Base-by-base conservation (phyloP, 345 rosid genomes). In the Erysimum cheiranthoides region DNA sequence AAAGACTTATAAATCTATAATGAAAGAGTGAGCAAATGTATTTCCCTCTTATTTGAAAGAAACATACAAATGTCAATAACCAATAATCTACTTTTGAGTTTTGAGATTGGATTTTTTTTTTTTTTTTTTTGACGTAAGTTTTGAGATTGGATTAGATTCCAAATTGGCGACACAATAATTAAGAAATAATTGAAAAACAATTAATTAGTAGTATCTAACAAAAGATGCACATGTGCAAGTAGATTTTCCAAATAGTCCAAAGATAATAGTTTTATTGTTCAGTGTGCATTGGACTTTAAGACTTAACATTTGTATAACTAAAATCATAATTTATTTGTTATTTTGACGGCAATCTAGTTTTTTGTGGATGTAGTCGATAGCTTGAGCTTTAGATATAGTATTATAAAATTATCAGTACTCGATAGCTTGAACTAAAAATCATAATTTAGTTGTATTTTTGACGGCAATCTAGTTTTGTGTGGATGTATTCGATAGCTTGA, bases 371-470 rank as follows among this genome's bases (percentile, higher is more conserved):
- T 28, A 10, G 18, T 68, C 31, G 14, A 30, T 59, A 51, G 63
- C 54, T 75, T 50, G 5, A 60, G 52, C 54, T 39, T 75, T 49
- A 14, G 5, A 54, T 54, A 65, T 40, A 54, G n/a, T 43, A 56
- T 16, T 65, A 61, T 68, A 76, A 21, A 21, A 21, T 21, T 21
- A 21, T 21, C 25, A 21, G 25, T 21, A 21, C 25, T 21, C 25
- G 25, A 21, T 21, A 21, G 25, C 25, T 21, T 21, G 25, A 21
- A 21, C 25, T 1, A 21, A 5, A 52, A 38, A 45, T 13, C 14
- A 4, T 38, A 12, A 6, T 45, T 46, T 56, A 46, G 66, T 47
- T 17, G 1, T 8, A 8, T 16, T 46, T 16, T 46, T 47, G 27
- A 17, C 52, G 27, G 52, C 52, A 47, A 9, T 8, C 27, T 47